phyloP scores from a whole-genome alignment of 345 rosid species.

The Populus nigra region DNA sequence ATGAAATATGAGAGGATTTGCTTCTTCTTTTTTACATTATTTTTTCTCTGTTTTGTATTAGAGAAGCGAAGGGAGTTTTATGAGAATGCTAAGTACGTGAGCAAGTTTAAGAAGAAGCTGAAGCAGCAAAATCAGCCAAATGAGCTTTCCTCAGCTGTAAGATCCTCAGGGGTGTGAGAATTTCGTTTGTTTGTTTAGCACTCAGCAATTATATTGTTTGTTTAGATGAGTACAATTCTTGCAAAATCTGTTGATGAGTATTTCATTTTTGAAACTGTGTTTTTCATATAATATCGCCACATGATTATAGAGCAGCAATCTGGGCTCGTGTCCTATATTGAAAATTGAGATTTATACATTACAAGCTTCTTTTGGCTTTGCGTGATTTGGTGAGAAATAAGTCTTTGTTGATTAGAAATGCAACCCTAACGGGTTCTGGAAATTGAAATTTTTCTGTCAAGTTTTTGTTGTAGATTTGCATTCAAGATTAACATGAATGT shows the following conservation, averaged over 20 bases:
- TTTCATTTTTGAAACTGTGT: background rate
- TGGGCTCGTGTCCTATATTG: background rate
- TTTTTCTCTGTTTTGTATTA: conserved; percentile 25
- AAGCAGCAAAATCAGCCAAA: conserved; percentile 44
- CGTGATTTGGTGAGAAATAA: background rate
- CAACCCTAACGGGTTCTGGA: background rate
- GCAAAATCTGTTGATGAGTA: background rate
- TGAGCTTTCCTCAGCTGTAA: conserved; percentile 13
- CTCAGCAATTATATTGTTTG: background rate
- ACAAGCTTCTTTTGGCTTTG: background rate
- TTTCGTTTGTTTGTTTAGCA: background rate
- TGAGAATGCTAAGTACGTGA: conserved; percentile 72
- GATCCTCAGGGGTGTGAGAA: conserved; percentile 30
- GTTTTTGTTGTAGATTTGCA: background rate
- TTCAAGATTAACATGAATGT: background rate
- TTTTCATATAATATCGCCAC: background rate
- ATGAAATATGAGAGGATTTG: background rate
- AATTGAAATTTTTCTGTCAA: background rate
- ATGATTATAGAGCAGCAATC: background rate
- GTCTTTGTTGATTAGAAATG: background rate
- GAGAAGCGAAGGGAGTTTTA: conserved; percentile 76
- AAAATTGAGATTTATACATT: background rate
- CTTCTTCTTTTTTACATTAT: background rate
- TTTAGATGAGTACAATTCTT: background rate
- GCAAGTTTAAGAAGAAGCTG: conserved; percentile 56